A percentile compares a stretch with the other conserved stretches of the same genome.
Evolutionary conservation across 176 grass and related monocot species (phyloP).

Genomic region (Oropetium thomaeum): DNA sequence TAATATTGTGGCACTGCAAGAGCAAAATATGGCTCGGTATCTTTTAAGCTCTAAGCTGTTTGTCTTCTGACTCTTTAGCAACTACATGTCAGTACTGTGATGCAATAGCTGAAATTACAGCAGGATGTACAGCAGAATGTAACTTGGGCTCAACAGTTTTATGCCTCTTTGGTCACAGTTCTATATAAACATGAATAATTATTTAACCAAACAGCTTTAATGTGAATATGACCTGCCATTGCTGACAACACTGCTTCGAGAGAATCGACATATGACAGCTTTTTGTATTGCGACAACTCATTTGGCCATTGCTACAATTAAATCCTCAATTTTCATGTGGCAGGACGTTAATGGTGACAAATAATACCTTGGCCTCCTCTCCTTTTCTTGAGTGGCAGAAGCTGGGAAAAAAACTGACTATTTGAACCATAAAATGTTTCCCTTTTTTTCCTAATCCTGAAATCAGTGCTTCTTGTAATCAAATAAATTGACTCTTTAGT

Average conservation of each 20-base stretch:
- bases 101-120: background rate
- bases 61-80: background rate
- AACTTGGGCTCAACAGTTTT: background rate
- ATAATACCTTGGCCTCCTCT: background rate
- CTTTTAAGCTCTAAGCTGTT: slow-evolving; percentile 1
- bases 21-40: background rate
- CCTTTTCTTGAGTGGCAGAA: background rate
- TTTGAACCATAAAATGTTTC: background rate
- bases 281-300: background rate
- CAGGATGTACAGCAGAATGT: background rate
- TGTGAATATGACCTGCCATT: background rate
- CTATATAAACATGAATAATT: background rate
- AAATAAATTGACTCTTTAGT: background rate
- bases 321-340: background rate
- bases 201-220: background rate
- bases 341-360: background rate
- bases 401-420: background rate
- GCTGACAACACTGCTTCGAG: background rate
- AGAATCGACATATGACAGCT: background rate
- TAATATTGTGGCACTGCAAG: background rate
- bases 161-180: background rate
- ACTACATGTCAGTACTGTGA: background rate
- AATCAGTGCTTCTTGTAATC: background rate
- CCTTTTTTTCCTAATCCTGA: background rate
- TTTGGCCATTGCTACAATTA: background rate